phyloP scores from a whole-genome alignment of 345 rosid genomes.

The Lepidium didymum region DNA sequence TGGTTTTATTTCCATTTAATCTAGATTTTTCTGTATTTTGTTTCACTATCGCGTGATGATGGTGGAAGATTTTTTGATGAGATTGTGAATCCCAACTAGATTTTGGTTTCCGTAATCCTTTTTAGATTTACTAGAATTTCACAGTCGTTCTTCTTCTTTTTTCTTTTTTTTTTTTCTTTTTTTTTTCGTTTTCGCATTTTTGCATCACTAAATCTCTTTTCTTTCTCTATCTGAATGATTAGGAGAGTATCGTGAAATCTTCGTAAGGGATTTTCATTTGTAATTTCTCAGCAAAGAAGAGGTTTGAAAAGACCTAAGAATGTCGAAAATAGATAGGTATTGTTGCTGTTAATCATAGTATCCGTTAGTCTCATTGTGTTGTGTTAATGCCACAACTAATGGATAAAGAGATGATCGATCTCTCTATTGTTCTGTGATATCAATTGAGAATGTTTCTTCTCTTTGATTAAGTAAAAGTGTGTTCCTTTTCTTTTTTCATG shows the following conservation, averaged over 20 bases:
- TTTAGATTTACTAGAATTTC: not conserved
- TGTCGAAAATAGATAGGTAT: not conserved
- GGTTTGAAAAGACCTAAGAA: not conserved
- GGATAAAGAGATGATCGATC: not conserved
- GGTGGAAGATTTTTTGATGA: not conserved
- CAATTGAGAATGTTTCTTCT: slow-evolving; percentile 3
- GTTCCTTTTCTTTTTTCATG: not conserved
- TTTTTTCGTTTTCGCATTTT: not conserved
- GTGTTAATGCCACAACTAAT: not conserved
- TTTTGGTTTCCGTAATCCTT: not conserved
- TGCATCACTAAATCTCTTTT: not conserved
- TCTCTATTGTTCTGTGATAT: not conserved
- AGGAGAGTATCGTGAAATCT: not conserved
- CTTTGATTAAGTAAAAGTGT: slow-evolving; percentile 2
- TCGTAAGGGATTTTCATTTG: not conserved
- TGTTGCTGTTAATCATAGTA: not conserved
- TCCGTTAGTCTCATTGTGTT: not conserved
- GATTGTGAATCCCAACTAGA: not conserved
- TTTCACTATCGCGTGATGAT: not conserved
- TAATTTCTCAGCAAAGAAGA: too few species aligned
- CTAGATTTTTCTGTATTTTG: not conserved
- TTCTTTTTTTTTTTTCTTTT: not conserved
- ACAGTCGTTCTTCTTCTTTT: not conserved
- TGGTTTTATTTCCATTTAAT: not conserved
- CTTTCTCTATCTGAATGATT: not conserved